Base-by-base conservation (phyloP, 306 rosid genomes). In the Gillenia trifoliata region DNA sequence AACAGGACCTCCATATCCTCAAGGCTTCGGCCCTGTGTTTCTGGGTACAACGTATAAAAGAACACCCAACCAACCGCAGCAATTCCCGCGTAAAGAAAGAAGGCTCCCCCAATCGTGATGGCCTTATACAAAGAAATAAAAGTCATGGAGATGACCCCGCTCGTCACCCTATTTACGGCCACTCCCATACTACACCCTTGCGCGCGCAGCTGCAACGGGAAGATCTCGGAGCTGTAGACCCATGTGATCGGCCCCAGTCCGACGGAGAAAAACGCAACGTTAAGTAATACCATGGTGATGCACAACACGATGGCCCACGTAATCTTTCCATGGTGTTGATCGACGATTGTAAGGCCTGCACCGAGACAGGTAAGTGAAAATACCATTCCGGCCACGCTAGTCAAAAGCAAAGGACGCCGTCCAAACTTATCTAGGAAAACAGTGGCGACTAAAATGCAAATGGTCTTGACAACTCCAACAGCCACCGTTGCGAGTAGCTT, bases 171-270 rank as follows among this genome's bases (percentile, higher is more conserved):
- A 45, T 45, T 86, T 92, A 49, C 92, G 10, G 81, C 85, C 13
- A 87, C 89, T 0, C 87, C 92, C 62, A 86, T 64, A 11, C 92
- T 84, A 8, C 78, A 59, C 3, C 97, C 93, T 6, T 85, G 90
- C 0, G 92, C 93, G 3, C 97, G 77, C 15, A 91, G 63, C 85
- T 71, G 78, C 80, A 91, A 63, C 7, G 94, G 94, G 15, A 91
- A 89, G 0, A 91, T 85, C 81, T 89, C 97, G 0, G 93, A 82
- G 16, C 83, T 83, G 47, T 91, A 91, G 4, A 89, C 92, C 90
- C 90, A 81, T 11, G 97, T 70, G 55, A 89, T 83, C 26, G 97
- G 97, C 0, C 94, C 94, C 56, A 86, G 75, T 13, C 92, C 97
- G 0, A 91, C 85, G 0, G 94, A 91, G 52, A 91, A 91, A 16